Base-by-base conservation (phyloP, 2,329 filamentous ascomycete genomes). In the Myriangium duriaei region DNA sequence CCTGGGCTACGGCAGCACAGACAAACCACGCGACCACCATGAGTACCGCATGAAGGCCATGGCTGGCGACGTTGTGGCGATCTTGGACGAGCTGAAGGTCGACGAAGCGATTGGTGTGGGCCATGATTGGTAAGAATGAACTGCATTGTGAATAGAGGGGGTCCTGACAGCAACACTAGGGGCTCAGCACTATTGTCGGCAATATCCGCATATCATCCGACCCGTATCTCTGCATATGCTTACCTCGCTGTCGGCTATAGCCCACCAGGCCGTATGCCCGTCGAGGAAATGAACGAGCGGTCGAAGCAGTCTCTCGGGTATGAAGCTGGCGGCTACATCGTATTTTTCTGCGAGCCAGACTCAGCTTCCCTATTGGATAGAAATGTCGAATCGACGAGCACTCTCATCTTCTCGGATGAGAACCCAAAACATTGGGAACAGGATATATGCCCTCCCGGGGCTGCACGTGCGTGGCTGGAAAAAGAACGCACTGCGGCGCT, bases 241-340 rank as follows among this genome's bases (percentile, higher is more conserved):
- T 52, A 66, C 42, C 40, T 69, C 12, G 67, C 61, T 40, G 54
- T 64, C 3, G 43, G 58, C 7, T 71, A 70, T 49, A 40, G 45
- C 7, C 50, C 56, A 1, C 64, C 64, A 1, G 41, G 42, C 0
- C 40, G 41, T 2, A 40, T 51, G 9, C 44, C 64, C 39, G 52
- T 66, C 2, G 57, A 60, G 3, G 42, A 41, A 3, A 39, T 49
- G 1, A 63, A 63, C 40, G 46, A 45, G 5, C 6, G 47, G 7
- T 56, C 54, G 1, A 46, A 56, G 28, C 42, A 58, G 39, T 26
- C 34, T 0, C 55, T 61, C 15, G 67, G 67, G 9, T 55, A 57
- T 31, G 51, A 57, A 2, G 18, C 51, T 2, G 59, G 54, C 30
- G 51, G 55, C 18, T 71, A 71, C 53, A 69, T 65, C 64, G 47